Evolutionary conservation across 495 filamentous ascomycete species (phyloP), one percentile per base, ranked within the genome.

Genomic region (Hypoxylon perforatum): DNA sequence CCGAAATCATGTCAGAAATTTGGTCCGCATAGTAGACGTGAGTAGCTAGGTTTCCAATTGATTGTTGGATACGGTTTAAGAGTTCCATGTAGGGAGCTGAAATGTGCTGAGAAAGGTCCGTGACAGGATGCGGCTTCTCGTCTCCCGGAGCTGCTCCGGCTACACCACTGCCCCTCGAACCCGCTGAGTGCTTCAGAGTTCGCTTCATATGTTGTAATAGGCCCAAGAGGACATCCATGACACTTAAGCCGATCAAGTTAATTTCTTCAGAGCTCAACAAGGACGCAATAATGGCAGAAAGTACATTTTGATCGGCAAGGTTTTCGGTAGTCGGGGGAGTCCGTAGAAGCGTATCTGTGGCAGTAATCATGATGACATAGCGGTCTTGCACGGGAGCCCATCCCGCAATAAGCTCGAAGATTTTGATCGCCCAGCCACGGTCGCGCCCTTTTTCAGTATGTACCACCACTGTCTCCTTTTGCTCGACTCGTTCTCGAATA

Each of bases 21-120:
- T 97, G 93, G 61, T 97, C 93, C 1, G 91, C 90, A 74, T 97
- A 97, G 76, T 97, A 97, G 12, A 94, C 88, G 73, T 97, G 94
- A 0, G 91, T 96, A 1, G 92, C 92, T n/a, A 97, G 81, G 73
- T 91, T 85, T 7, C 90, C 91, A 58, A 96, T 93, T 74, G 88
- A 93, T 61, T 85, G 82, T 67, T 92, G 88, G 5, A 97, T 79
- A 15, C 87, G 84, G 17, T 77, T 73, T 38, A 94, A 81, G 12
- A 96, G 79, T 53, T 87, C 80, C 49, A 82, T 78, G 17, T 81
- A 75, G 42, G 80, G 75, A 4, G 68, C 69, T 7, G 69, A 61
- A 15, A 66, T 41, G 22, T 72, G 62, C 30, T 69, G 67, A 46
- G 51, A 59, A 25, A 44, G 50, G 18, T 69, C 74, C 33, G 62